A percentile compares a stretch with the other conserved stretches of the same genome.
phyloP scores from a whole-genome alignment of 1,139 yeast species.

The Meyerozyma sp. region DNA sequence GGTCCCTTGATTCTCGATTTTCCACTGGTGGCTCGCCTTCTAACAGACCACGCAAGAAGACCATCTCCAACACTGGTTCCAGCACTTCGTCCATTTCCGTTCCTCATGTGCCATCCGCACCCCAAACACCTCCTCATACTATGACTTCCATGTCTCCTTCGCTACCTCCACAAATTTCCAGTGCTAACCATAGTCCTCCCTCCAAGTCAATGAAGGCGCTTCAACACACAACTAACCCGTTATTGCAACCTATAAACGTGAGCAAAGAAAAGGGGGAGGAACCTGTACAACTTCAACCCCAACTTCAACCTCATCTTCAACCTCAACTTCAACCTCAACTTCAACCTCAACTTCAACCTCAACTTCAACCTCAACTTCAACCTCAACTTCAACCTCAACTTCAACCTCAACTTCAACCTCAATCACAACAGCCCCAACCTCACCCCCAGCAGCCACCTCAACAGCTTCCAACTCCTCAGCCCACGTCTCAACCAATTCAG shows the following conservation, averaged over 20 bases:
- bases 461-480: too few species aligned
- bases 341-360: not conserved
- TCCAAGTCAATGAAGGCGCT: conserved; percentile 55
- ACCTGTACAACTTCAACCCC: not conserved
- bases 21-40: conserved; percentile 16
- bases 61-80: conserved; percentile 33
- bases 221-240: conserved; percentile 39
- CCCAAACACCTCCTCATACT: conserved; percentile 4
- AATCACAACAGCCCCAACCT: conserved; percentile 1
- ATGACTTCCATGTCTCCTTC: conserved; percentile 3
- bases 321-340: too few species aligned
- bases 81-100: conserved; percentile 8
- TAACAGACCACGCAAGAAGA: conserved; percentile 30
- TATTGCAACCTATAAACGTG: conserved; percentile 58
- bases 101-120: conserved; percentile 5
- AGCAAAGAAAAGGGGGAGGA: conserved; percentile 14
- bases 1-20: conserved; percentile 33
- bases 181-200: conserved; percentile 29
- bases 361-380: not conserved
- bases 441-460: not conserved
- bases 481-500: not conserved
- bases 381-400: not conserved
- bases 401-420: not conserved
- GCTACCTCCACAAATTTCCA: conserved; percentile 7
- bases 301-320: too few species aligned